Evolutionary conservation across 2,329 filamentous ascomycete genomes (phyloP), one percentile per base, ranked within the genome.

Genomic region (Alternaria hordeiaustralica): DNA sequence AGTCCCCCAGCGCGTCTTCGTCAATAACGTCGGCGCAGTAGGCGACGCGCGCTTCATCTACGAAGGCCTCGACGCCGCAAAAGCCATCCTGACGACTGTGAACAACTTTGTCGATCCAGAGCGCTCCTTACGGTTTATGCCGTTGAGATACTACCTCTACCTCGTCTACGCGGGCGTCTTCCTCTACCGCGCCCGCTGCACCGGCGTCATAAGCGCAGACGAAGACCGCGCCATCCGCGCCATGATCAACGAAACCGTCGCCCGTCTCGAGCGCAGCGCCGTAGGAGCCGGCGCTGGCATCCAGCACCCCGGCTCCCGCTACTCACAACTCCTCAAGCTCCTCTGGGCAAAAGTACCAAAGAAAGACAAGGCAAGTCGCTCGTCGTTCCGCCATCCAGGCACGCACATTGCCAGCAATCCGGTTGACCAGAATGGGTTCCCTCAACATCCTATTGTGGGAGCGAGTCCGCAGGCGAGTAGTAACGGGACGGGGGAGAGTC

Each of bases 71-170:
- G 83, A 85, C 61, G 83, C 83, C 0, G 83, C 83, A 8, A 84
- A 84, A 71, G 82, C 82, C 21, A 78, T 85, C 13, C 75, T 85
- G 4, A 84, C 81, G n/a, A 85, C 83, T 33, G 79, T 82, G 53
- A 85, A 84, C 71, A 84, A 82, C 53, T 85, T 84, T 59, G 82
- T 85, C 21, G 81, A 84, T 60, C 82, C 83, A 0, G 83, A 84
- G 61, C 81, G 80, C 64, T 75, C 78, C 2, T 74, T 85, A 1
- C 80, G 83, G 30, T 84, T 80, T 64, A 84, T 85, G 83, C 83
- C 83, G 0, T 67, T 84, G 2, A 78, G 82, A 3, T 84, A 83
- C 72, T 84, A 84, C 61, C 79, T 85, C 20, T 84, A 84, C 71
- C 81, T 83, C 6, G 81, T 85, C 26, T 84, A 85, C 61, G 81